A percentile compares a stretch with the other conserved stretches of the same genome.
Evolutionary conservation across 2,329 filamentous ascomycete species (phyloP).

Genomic region (Drechslerella dactyloides): DNA sequence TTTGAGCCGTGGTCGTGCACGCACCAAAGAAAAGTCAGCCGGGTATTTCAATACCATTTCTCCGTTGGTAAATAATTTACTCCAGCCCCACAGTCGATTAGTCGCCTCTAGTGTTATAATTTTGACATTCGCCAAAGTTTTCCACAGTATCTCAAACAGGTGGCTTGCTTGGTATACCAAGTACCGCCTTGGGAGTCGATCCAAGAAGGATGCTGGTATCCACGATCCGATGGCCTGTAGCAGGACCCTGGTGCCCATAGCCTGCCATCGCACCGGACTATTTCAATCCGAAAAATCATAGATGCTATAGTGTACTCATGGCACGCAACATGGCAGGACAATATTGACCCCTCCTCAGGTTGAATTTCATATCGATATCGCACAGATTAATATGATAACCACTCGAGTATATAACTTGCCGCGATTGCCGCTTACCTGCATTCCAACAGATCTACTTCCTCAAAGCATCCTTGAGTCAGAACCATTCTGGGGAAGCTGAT

Average conservation of each 20-base stretch:
- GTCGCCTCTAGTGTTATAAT: not conserved
- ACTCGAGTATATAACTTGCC: not conserved
- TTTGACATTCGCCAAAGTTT: too few relatives aligned
- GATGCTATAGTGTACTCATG: constrained; percentile 1
- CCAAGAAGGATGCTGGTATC: constrained; percentile 30
- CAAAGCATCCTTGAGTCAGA: too few relatives aligned
- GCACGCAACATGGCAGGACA: not conserved
- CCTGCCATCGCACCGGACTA: constrained; percentile 23
- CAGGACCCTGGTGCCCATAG: constrained; percentile 21
- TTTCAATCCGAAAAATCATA: constrained; percentile 36
- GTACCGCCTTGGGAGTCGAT: constrained; percentile 1
- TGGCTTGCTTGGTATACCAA: constrained; percentile 7
- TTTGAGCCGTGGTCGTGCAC: not conserved
- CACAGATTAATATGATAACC: too few relatives aligned
- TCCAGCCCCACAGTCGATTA: not conserved
- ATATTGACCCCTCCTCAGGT: too few relatives aligned
- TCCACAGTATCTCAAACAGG: constrained; percentile 35
- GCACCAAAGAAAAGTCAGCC: not conserved
- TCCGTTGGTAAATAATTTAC: not conserved
- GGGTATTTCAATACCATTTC: not conserved
- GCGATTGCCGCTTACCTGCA: not conserved
- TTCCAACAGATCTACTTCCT: too few relatives aligned
- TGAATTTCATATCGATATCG: too few relatives aligned
- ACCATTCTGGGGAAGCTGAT: not conserved
- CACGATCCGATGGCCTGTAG: constrained; percentile 28